A percentile compares a stretch with the other conserved stretches of the same genome.
Conservation (phyloP, 768 basidiomycete genomes). For the Lactarius pseudohatsudake region DNA sequence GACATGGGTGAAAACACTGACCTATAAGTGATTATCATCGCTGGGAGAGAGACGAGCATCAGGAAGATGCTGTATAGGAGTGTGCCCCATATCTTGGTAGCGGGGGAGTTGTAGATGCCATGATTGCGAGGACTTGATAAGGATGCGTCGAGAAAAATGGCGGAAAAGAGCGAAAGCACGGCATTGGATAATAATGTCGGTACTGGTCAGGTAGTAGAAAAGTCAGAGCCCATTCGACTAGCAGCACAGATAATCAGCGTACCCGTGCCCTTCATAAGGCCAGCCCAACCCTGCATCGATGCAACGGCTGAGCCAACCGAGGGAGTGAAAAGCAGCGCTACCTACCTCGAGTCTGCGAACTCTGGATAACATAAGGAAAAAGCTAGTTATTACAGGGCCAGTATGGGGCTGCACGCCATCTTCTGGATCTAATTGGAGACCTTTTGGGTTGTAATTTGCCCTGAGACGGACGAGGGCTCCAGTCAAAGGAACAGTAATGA, state of each 20-base stretch:
- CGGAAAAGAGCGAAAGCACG: conserved; percentile 55
- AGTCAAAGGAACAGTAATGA: conserved; percentile 46
- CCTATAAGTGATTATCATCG: conserved; percentile 76
- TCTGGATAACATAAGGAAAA: conserved; percentile 69
- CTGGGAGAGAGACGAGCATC: conserved; percentile 66
- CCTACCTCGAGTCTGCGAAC: conserved; percentile 73
- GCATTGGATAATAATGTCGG: conserved; percentile 49
- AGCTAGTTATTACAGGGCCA: conserved; percentile 69
- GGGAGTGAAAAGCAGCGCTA: conserved; percentile 3
- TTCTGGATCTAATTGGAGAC: conserved; percentile 75
- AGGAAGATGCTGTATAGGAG: conserved; percentile 63
- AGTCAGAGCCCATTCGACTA: conserved; percentile 33
- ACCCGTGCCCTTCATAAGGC: conserved; percentile 82
- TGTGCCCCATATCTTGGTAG: conserved; percentile 58
- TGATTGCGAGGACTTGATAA: conserved; percentile 50
- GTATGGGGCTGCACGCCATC: conserved; percentile 75
- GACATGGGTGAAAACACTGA: conserved; percentile 36
- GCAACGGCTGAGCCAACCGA: not conserved
- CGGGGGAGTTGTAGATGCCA: conserved; percentile 63
- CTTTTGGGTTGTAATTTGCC: conserved; percentile 85
- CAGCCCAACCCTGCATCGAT: conserved; percentile 55
- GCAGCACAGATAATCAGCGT: not conserved
- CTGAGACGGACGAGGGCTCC: conserved; percentile 75
- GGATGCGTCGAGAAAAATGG: conserved; percentile 57
- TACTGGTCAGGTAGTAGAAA: conserved; percentile 40